Evolutionary conservation across 164 flowering plant species (phyloP).

Genomic region (Cinnamomum chago): DNA sequence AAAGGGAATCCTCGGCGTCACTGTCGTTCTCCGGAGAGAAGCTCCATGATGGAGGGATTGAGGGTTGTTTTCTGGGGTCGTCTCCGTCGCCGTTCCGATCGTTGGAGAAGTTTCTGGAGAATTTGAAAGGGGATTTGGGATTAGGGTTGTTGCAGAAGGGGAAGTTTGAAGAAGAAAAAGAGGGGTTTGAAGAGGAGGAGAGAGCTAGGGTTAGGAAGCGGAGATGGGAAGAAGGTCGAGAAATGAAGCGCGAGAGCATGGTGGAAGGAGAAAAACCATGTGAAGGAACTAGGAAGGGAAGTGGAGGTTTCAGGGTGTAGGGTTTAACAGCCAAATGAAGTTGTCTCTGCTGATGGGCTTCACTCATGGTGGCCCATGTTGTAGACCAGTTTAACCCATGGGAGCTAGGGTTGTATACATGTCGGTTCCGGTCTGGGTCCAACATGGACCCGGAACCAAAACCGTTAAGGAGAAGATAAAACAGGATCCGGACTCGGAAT

Average conservation of each 20-base stretch:
- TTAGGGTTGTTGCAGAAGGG: not conserved
- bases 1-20: conserved; percentile 10
- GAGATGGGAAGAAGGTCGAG: conserved; percentile 11
- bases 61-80: conserved; percentile 1
- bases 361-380: too few species aligned
- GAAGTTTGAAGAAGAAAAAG: not conserved
- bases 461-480: too few species aligned
- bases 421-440: too few species aligned
- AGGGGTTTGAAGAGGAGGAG: not conserved
- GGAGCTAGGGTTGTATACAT: too few species aligned
- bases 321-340: not conserved
- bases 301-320: not conserved
- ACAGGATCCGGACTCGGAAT: too few species aligned
- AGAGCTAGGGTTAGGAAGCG: conserved; percentile 6
- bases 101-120: conserved; percentile 19
- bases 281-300: not conserved
- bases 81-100: conserved; percentile 13
- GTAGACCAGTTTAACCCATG: too few species aligned
- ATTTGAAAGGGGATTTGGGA: not conserved
- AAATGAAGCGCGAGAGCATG: conserved; percentile 27
- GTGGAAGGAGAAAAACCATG: not conserved
- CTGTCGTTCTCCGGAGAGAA: conserved; percentile 11
- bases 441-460: too few species aligned
- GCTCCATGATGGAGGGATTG: conserved; percentile 17
- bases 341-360: too few species aligned